Percentiles rank a stretch among this genome's conserved stretches.
Conservation (phyloP, 441 rosid species). For the Pelargonium australe region DNA sequence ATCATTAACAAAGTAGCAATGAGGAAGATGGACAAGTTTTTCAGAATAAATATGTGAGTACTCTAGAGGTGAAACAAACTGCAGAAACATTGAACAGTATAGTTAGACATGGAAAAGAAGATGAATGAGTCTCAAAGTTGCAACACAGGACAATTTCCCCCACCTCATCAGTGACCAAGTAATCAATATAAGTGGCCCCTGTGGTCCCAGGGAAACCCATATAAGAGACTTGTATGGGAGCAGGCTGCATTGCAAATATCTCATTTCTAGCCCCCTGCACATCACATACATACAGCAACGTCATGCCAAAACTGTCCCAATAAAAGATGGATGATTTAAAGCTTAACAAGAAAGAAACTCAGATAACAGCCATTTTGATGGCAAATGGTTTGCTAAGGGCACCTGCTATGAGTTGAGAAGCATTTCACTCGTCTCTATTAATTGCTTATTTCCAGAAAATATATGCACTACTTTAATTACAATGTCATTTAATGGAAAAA, state of each 20-base stretch:
- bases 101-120: conserved; percentile 14
- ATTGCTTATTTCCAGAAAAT: too few species aligned
- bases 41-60: conserved; percentile 82
- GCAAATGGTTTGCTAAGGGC: too few species aligned
- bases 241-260: conserved; percentile 97
- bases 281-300: neutral
- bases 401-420: too few species aligned
- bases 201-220: conserved; percentile 99
- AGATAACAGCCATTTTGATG: too few species aligned
- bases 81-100: conserved; percentile 20
- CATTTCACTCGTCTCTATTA: too few species aligned
- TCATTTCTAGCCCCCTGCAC: conserved; percentile 97
- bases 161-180: conserved; percentile 97
- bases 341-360: neutral
- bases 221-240: conserved; percentile 96
- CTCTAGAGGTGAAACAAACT: conserved; percentile 87
- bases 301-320: neutral
- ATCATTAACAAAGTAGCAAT: conserved; percentile 97
- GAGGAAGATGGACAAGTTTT: conserved; percentile 95
- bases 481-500: too few species aligned
- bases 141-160: conserved; percentile 8
- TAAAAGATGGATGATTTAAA: neutral
- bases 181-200: conserved; percentile 88
- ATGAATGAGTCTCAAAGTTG: neutral
- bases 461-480: too few species aligned